These are phyloP conservation scores for Russula dissimulans DNA, from an alignment of 768 basidiomycete genomes.

Conservation along the genomic window DNA sequence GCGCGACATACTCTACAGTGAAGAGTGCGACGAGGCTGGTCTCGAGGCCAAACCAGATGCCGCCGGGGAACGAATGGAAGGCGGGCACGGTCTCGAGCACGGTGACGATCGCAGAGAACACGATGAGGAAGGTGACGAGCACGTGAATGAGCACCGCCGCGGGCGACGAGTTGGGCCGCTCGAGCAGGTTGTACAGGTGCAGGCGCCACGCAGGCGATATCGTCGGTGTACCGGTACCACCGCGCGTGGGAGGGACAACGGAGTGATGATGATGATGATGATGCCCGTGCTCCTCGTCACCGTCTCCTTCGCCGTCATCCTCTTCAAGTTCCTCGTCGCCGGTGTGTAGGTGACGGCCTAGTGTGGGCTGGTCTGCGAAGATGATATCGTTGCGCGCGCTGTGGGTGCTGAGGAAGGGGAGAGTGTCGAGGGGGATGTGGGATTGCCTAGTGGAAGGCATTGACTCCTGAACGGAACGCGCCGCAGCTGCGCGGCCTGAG, in stretches of 20 bases:
- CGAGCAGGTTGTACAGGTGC: slow-evolving; percentile 60
- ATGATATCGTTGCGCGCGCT: not conserved
- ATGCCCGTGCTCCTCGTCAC: not conserved
- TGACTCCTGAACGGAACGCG: not conserved
- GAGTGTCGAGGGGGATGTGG: slow-evolving; percentile 2
- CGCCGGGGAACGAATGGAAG: slow-evolving; percentile 57
- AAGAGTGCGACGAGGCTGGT: slow-evolving; percentile 78
- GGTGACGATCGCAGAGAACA: slow-evolving; percentile 67
- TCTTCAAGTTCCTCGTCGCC: not conserved
- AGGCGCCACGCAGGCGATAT: slow-evolving; percentile 47
- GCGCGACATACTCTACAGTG: slow-evolving; percentile 72
- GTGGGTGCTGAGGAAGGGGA: not conserved
- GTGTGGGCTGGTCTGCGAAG: not conserved
- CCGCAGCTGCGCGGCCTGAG: no score
- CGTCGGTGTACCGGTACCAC: not conserved
- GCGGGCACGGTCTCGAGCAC: slow-evolving; percentile 73
- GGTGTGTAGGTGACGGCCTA: not conserved
- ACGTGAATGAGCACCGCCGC: slow-evolving; percentile 73
- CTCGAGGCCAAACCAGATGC: slow-evolving; percentile 82
- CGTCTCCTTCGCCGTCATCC: not conserved
- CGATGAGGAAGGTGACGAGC: slow-evolving; percentile 58
- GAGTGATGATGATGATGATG: not conserved
- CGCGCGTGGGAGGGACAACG: no score
- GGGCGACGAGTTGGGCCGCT: slow-evolving; percentile 67
- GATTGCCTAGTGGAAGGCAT: slow-evolving; percentile 7